Evolutionary conservation across 768 basidiomycete genomes (phyloP), one percentile per base, ranked within the genome.

Genomic region (Lentinula sp.): DNA sequence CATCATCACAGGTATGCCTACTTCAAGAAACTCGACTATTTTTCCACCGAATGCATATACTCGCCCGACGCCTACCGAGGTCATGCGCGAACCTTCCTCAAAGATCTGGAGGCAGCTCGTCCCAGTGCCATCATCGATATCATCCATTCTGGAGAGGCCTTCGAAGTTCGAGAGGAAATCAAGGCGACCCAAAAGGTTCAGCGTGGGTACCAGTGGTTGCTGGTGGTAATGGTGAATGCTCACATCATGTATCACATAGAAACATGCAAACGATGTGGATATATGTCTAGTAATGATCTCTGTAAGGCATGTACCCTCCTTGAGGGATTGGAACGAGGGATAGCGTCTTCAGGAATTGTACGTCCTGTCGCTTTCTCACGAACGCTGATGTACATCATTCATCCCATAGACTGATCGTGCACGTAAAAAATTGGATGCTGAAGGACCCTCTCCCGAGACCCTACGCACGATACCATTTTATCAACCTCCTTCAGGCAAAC

Each of bases 11-110:
- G 93, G 93, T 98, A 98, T 72, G 96, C 96, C 8, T 98, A 99
- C 74, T 98, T 98, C 80, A 98, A 96, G 79, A 97, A 98, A 74
- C 81, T 99, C 20, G 95, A 98, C 70, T 99, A 99, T 73, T 98
- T 97, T 74, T 98, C 95, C 2, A 99, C 96, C 7, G 97, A 99
- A 71, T 99, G 97, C 72, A 98, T 98, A 66, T 99, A 99, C 73
- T 95, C 95, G 4, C 96, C 97, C 8, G 97, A 98, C 71, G 97
- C 97, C 4, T 99, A 99, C 71, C 90, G 97, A 7, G 97, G 97
- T 0, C 95, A 98, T 70, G 95, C 97, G 1, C 83, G 97, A 52
- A 86, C 85, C 0, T 96, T 98, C 67, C 82, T 99, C 42, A 99
- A 99, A 73, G 93, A 97, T 64, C 80, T 98, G 13, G 97, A 99